phyloP scores from a whole-genome alignment of 768 basidiomycete genomes.

The Cystofilobasidium capitatum region DNA sequence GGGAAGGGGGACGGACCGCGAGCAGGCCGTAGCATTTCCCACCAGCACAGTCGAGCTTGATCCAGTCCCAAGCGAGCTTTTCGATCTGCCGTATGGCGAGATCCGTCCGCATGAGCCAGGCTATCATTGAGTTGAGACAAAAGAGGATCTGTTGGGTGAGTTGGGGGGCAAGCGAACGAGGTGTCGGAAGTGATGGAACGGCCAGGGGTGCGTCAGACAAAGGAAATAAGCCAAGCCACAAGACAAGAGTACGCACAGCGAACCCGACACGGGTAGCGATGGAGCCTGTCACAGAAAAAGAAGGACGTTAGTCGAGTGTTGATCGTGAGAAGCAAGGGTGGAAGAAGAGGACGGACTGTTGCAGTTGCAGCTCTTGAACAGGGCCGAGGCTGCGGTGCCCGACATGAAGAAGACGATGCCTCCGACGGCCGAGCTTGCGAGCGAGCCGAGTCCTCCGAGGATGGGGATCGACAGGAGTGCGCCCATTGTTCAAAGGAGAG shows the following conservation, averaged over 20 bases:
- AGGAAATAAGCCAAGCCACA: no score
- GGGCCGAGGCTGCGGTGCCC: slow-evolving; percentile 67
- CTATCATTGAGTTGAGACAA: slow-evolving; percentile 84
- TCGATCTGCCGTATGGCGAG: slow-evolving; percentile 75
- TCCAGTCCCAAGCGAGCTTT: slow-evolving; percentile 90
- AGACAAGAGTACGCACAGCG: slow-evolving; percentile 55
- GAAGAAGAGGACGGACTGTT: slow-evolving; percentile 47
- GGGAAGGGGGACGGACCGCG: slow-evolving; percentile 52
- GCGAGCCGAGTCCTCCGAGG: slow-evolving; percentile 38
- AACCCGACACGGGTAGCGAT: slow-evolving; percentile 95
- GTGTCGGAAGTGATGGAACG: background rate
- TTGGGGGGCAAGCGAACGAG: slow-evolving; percentile 20
- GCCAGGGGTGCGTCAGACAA: background rate
- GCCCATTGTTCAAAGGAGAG: no score
- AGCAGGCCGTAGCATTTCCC: slow-evolving; percentile 94
- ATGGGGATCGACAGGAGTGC: slow-evolving; percentile 42
- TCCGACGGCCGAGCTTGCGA: slow-evolving; percentile 62
- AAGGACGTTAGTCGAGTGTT: background rate
- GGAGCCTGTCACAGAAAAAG: slow-evolving; percentile 44
- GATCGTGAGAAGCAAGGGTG: background rate
- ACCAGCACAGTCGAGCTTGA: slow-evolving; percentile 91
- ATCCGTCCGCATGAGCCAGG: slow-evolving; percentile 92
- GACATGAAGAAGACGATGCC: slow-evolving; percentile 46
- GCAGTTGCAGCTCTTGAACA: slow-evolving; percentile 98
- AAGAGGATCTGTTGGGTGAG: slow-evolving; percentile 66